A percentile compares a stretch with the other conserved stretches of the same genome.
These are phyloP conservation scores for Alternaria burnsii DNA, from an alignment of 2,329 filamentous ascomycete genomes.

Conservation along the genomic window DNA sequence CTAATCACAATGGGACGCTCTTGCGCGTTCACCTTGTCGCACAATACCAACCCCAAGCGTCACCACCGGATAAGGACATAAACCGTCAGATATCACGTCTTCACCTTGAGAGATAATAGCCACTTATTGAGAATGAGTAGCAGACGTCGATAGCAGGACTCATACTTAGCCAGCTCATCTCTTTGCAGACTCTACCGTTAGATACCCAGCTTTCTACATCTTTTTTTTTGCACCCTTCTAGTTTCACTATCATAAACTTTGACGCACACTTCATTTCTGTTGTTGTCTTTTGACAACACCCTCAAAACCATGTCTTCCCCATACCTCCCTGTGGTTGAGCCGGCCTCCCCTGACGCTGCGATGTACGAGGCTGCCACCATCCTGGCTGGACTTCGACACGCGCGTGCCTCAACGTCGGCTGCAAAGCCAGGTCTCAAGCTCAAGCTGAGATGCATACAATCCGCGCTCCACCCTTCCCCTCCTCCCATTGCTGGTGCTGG, in stretches of 20 bases:
- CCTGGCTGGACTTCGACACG: background rate
- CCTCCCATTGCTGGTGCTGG: background rate
- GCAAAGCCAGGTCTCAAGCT: constrained; percentile 16
- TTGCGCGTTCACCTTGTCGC: background rate
- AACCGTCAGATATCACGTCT: background rate
- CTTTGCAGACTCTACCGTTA: background rate
- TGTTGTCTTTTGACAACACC: background rate
- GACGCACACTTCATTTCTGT: background rate
- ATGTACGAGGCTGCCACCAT: constrained; percentile 1
- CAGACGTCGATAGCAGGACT: background rate
- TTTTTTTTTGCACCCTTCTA: background rate
- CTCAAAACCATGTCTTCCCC: background rate
- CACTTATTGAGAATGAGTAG: background rate
- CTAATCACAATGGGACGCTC: background rate
- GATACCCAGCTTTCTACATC: background rate
- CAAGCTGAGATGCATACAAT: constrained; percentile 20
- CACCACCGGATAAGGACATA: background rate
- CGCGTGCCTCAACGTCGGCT: background rate
- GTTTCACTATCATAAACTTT: background rate
- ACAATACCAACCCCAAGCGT: background rate
- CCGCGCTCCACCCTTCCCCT: constrained; percentile 2
- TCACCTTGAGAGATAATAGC: constrained; percentile 8
- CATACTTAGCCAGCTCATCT: background rate
- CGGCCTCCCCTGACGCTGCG: background rate
- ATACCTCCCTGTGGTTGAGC: background rate